Evolutionary conservation across 202 grass and related monocot genomes (phyloP).

Genomic region (Zoysia matrella): DNA sequence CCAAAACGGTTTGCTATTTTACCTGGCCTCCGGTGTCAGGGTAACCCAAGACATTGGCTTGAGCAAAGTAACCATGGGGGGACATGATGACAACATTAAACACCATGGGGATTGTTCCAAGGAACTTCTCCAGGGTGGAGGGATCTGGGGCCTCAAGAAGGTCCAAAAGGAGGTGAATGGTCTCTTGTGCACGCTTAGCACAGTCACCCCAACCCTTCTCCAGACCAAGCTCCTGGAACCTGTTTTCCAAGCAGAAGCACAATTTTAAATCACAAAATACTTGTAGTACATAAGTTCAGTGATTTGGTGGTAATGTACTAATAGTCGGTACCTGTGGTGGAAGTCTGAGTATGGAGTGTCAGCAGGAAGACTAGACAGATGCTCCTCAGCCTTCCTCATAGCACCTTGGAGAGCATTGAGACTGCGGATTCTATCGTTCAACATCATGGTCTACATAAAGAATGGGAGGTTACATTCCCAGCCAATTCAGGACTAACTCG

Average conservation of each 20-base stretch:
- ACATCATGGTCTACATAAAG: slow-evolving; percentile 84
- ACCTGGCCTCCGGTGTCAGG: slow-evolving; percentile 99
- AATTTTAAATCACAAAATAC: not conserved
- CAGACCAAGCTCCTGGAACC: slow-evolving; percentile 96
- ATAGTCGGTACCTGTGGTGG: slow-evolving; percentile 69
- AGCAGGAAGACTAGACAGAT: slow-evolving; percentile 61
- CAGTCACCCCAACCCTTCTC: slow-evolving; percentile 99
- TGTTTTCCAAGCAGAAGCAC: slow-evolving; percentile 39
- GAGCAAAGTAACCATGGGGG: slow-evolving; percentile 94
- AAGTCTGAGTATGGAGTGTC: slow-evolving; percentile 89
- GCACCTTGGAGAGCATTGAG: slow-evolving; percentile 81
- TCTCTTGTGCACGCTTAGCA: slow-evolving; percentile 72
- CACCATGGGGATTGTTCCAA: slow-evolving; percentile 92
- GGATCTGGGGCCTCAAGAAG: slow-evolving; percentile 97
- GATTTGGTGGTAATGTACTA: not conserved
- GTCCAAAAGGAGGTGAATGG: slow-evolving; percentile 91
- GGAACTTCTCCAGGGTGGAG: slow-evolving; percentile 90
- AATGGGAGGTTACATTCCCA: slow-evolving; percentile 17
- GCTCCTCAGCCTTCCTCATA: slow-evolving; percentile 91
- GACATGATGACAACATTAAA: slow-evolving; percentile 97
- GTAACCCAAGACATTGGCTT: slow-evolving; percentile 98
- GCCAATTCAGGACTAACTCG: not conserved
- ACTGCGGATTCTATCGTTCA: slow-evolving; percentile 91
- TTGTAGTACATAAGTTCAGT: not conserved
- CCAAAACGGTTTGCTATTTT: slow-evolving; percentile 2